Percentiles rank a stretch among this genome's conserved stretches.
These are phyloP conservation scores for Plicaturopsis crispa DNA, from an alignment of 768 basidiomycete species.

Conservation along the genomic window DNA sequence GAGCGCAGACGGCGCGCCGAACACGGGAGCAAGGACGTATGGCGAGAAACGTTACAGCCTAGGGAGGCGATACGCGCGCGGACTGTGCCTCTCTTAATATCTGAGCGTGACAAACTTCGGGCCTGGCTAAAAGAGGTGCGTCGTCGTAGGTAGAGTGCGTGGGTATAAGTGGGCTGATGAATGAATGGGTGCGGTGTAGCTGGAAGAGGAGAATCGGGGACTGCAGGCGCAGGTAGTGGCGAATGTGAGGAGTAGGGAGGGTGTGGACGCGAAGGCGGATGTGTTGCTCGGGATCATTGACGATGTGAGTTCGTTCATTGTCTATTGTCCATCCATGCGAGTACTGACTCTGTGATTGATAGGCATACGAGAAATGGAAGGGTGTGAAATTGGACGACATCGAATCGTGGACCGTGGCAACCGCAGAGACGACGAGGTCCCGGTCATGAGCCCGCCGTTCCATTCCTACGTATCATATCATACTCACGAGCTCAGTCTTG, in stretches of 20 bases:
- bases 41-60: constrained; percentile 38
- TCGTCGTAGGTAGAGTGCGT: constrained; percentile 16
- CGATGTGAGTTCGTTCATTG: constrained; percentile 19
- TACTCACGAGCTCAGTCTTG: too few relatives aligned
- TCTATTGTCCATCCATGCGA: background rate
- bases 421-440: constrained; percentile 26
- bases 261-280: constrained; percentile 26
- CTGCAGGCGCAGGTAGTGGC: constrained; percentile 24
- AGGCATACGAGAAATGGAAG: constrained; percentile 30
- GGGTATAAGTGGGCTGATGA: background rate
- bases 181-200: constrained; percentile 15
- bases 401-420: constrained; percentile 28
- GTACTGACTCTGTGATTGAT: constrained; percentile 3
- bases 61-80: constrained; percentile 35
- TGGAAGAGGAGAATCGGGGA: constrained; percentile 32
- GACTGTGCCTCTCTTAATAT: constrained; percentile 33
- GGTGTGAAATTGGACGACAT: constrained; percentile 38
- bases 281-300: constrained; percentile 30
- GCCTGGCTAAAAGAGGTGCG: constrained; percentile 28
- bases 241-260: constrained; percentile 25
- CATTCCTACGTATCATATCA: too few relatives aligned
- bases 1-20: constrained; percentile 28
- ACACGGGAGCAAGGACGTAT: constrained; percentile 28
- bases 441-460: too few relatives aligned
- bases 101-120: constrained; percentile 30